These are phyloP conservation scores for Fraxinus platypoda DNA, from an alignment of 305 asterid species.

Conservation along the genomic window DNA sequence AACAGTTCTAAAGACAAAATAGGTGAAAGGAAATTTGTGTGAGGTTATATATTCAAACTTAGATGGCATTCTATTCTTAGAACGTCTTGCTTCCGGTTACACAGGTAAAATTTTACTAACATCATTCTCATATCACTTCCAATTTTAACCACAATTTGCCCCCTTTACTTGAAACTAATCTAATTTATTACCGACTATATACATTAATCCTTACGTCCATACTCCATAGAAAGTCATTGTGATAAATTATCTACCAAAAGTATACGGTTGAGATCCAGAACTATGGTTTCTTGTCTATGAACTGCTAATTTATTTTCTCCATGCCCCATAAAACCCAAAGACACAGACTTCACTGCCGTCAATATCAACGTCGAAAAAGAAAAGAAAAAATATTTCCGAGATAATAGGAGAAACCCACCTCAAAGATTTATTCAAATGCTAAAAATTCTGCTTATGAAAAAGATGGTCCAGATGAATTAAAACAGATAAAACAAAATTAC, in stretches of 20 bases:
- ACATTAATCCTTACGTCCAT: neutral
- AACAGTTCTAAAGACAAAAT: neutral
- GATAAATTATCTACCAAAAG: neutral
- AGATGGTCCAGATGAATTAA: slow-evolving; percentile 11
- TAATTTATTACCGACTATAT: neutral
- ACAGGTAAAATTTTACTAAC: neutral
- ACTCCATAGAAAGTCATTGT: neutral
- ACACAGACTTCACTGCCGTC: neutral
- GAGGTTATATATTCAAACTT: neutral
- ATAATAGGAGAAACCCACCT: neutral
- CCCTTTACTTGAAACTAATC: neutral
- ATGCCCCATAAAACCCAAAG: neutral
- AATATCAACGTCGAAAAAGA: neutral
- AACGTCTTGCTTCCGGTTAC: neutral
- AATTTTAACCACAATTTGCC: neutral
- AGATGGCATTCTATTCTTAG: neutral
- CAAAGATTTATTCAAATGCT: slow-evolving; percentile 14
- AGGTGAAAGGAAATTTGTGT: neutral
- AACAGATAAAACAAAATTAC: slow-evolving; percentile 13
- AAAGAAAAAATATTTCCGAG: neutral
- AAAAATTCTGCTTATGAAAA: neutral
- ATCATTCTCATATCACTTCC: neutral
- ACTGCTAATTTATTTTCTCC: neutral
- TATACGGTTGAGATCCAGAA: slow-evolving; percentile 2
- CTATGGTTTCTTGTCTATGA: neutral